Conservation (phyloP, 441 rosid species). For the Arabidopsis lyrata region DNA sequence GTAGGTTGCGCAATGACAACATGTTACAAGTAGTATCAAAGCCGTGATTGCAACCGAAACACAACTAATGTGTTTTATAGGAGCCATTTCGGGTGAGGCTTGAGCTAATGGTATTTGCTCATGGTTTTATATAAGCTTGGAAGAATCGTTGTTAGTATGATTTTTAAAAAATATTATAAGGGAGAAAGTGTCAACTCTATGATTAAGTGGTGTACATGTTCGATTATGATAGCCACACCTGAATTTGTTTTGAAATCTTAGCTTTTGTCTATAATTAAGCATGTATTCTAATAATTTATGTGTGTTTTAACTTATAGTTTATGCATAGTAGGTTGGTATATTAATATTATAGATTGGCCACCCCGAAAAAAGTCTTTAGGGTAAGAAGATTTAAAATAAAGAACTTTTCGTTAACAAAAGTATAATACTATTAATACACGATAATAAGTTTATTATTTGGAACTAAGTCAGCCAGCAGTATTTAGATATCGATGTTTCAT, state of each 20-base stretch:
- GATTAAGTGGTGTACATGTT: conserved; percentile 50
- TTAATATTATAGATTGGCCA: conserved; percentile 28
- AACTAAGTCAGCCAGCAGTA: conserved; percentile 40
- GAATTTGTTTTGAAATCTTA: conserved; percentile 36
- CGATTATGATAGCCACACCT: conserved; percentile 46
- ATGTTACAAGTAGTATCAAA: conserved; percentile 28
- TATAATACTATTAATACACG: background rate
- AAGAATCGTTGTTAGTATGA: conserved; percentile 14
- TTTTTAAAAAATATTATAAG: background rate
- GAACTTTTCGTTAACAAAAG: conserved; percentile 21
- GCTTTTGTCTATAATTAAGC: conserved; percentile 32
- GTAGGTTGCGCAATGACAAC: conserved; percentile 39
- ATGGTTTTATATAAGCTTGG: conserved; percentile 32
- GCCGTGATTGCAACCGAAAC: conserved; percentile 29
- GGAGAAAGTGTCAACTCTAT: conserved; percentile 38
- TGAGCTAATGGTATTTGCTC: conserved; percentile 16
- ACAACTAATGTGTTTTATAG: conserved; percentile 18
- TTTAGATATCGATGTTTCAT: conserved; percentile 23
- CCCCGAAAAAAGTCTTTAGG: conserved; percentile 29
- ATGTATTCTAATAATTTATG: conserved; percentile 28
- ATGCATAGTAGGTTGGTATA: conserved; percentile 37
- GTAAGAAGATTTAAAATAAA: conserved; percentile 21
- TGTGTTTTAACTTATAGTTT: conserved; percentile 38
- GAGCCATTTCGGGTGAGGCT: conserved; percentile 43
- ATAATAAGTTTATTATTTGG: background rate